Evolutionary conservation across 805 yeast genomes (phyloP).

Genomic region (Suhomyces emberorum): DNA sequence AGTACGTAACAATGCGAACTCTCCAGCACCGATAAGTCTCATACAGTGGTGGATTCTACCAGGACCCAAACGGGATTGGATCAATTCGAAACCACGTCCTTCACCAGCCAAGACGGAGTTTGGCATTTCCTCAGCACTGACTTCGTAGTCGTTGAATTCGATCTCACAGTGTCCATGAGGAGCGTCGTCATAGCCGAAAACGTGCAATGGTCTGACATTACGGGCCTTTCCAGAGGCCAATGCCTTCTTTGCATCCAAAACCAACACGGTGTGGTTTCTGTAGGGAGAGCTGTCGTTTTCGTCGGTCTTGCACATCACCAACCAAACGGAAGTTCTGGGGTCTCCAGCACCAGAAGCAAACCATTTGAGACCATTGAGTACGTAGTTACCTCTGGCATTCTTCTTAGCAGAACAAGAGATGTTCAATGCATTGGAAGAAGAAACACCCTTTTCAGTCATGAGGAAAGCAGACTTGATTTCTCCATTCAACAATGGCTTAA

Average conservation of each 20-base stretch:
- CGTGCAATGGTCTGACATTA: constrained; percentile 48
- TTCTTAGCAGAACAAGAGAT: constrained; percentile 44
- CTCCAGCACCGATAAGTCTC: constrained; percentile 62
- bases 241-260: constrained; percentile 50
- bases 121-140: constrained; percentile 43
- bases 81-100: constrained; percentile 61
- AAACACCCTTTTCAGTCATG: constrained; percentile 61
- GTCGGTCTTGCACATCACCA: constrained; percentile 50
- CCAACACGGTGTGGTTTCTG: constrained; percentile 53
- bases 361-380: constrained; percentile 63
- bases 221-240: constrained; percentile 47
- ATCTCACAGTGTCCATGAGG: constrained; percentile 73
- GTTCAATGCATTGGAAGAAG: constrained; percentile 62
- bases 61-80: constrained; percentile 64
- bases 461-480: constrained; percentile 57
- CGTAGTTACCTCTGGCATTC: constrained; percentile 42
- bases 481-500: constrained; percentile 52
- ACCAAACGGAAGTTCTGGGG: constrained; percentile 54
- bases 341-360: constrained; percentile 72
- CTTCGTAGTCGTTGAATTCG: constrained; percentile 45
- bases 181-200: constrained; percentile 64
- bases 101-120: constrained; percentile 38
- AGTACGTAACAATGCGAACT: constrained; percentile 47
- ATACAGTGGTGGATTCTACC: constrained; percentile 72
- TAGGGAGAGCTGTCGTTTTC: constrained; percentile 31